A percentile compares a stretch with the other conserved stretches of the same genome.
These are phyloP conservation scores for Theileria orientalis DNA, from an alignment of 169 alveolate species.

Conservation along the genomic window DNA sequence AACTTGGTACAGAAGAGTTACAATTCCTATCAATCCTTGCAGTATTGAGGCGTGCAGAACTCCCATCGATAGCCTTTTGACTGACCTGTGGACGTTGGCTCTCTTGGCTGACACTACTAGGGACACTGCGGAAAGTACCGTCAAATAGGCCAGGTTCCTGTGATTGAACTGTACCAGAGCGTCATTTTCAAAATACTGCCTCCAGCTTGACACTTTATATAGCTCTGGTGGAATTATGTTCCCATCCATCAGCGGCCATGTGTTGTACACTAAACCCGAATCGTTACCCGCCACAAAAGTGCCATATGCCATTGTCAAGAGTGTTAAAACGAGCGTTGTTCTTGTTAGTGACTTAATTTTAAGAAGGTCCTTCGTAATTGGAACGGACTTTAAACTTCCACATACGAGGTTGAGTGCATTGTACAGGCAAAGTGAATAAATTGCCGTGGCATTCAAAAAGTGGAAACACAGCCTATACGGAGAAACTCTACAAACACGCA, in stretches of 20 bases:
- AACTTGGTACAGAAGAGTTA: slow-evolving; percentile 67
- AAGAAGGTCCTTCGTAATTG: neutral
- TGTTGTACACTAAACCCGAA: slow-evolving; percentile 83
- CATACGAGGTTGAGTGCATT: slow-evolving; percentile 59
- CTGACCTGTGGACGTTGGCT: slow-evolving; percentile 34
- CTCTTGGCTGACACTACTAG: slow-evolving; percentile 35
- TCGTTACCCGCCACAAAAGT: slow-evolving; percentile 86
- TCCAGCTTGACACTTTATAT: slow-evolving; percentile 34
- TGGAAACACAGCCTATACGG: slow-evolving; percentile 75
- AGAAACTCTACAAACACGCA: slow-evolving; percentile 61
- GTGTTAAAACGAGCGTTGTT: slow-evolving; percentile 21
- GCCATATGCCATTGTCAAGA: slow-evolving; percentile 72
- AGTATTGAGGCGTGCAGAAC: slow-evolving; percentile 67
- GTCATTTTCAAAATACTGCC: slow-evolving; percentile 74
- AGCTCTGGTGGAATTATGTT: slow-evolving; percentile 76
- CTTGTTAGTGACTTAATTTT: slow-evolving; percentile 17
- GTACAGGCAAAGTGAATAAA: slow-evolving; percentile 68
- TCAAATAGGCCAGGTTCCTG: slow-evolving; percentile 78
- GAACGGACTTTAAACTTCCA: neutral
- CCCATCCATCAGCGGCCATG: slow-evolving; percentile 86
- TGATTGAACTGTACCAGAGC: slow-evolving; percentile 83
- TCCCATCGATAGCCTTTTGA: slow-evolving; percentile 60
- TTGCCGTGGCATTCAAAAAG: slow-evolving; percentile 71
- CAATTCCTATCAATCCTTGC: slow-evolving; percentile 69
- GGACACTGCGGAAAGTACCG: slow-evolving; percentile 39